phyloP scores from a whole-genome alignment of 2,329 filamentous ascomycete species.

The Cladosporium phlei region DNA sequence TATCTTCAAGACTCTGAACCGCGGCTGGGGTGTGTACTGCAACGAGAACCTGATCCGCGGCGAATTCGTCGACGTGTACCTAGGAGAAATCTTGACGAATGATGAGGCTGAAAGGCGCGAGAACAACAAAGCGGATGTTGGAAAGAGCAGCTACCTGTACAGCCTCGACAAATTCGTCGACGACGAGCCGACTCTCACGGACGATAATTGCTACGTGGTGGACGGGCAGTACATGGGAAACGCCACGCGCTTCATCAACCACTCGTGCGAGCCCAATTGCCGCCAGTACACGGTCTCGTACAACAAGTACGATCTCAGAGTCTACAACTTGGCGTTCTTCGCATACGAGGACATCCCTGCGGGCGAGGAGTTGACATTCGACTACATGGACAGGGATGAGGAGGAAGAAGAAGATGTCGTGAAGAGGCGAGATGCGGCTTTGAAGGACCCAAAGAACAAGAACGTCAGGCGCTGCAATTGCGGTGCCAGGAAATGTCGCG shows the following conservation, averaged over 20 bases:
- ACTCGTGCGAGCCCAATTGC: constrained; percentile 74
- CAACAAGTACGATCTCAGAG: constrained; percentile 66
- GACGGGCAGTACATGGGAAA: constrained; percentile 73
- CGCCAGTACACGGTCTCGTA: constrained; percentile 74
- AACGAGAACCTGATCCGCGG: constrained; percentile 61
- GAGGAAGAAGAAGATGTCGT: constrained; percentile 30
- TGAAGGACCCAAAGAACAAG: constrained; percentile 48
- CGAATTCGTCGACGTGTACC: constrained; percentile 75
- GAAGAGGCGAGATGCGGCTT: constrained; percentile 33
- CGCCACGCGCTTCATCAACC: constrained; percentile 77
- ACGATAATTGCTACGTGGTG: constrained; percentile 42
- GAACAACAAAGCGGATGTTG: constrained; percentile 45
- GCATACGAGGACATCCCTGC: constrained; percentile 61
- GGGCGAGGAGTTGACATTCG: constrained; percentile 70
- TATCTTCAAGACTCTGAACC: constrained; percentile 69
- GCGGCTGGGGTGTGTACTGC: constrained; percentile 73
- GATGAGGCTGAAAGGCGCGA: constrained; percentile 62
- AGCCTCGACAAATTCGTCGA: constrained; percentile 69
- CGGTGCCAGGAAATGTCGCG: constrained; percentile 61
- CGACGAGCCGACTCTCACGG: constrained; percentile 40
- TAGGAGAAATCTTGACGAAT: constrained; percentile 55
- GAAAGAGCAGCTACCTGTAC: constrained; percentile 77
- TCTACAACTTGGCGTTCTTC: constrained; percentile 75
- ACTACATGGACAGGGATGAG: constrained; percentile 66
- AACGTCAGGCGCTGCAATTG: constrained; percentile 48